These are phyloP conservation scores for Aspergillus intermedius DNA, from an alignment of 2,329 filamentous ascomycete species.

Conservation along the genomic window DNA sequence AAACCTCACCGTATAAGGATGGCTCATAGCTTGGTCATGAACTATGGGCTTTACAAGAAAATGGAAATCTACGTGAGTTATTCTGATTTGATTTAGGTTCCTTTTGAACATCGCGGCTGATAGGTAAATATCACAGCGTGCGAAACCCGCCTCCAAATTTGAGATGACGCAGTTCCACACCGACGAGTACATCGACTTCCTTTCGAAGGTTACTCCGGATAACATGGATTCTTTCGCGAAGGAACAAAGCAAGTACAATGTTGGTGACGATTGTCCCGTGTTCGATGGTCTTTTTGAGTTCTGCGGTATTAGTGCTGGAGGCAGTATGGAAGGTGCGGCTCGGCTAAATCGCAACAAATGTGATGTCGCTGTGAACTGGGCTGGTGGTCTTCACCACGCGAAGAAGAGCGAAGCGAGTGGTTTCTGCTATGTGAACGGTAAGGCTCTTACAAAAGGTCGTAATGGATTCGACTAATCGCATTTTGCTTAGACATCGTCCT, in stretches of 20 bases:
- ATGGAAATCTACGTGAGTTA: constrained; percentile 61
- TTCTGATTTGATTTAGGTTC: not conserved
- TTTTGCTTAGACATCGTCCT: constrained; percentile 54
- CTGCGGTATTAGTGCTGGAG: constrained; percentile 63
- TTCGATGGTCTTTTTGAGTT: constrained; percentile 67
- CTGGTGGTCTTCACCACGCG: constrained; percentile 90
- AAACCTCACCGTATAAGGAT: constrained; percentile 63
- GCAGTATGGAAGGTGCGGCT: constrained; percentile 65
- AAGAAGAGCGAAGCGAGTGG: constrained; percentile 92
- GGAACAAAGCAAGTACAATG: constrained; percentile 76
- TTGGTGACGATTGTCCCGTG: constrained; percentile 59
- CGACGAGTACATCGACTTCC: constrained; percentile 66
- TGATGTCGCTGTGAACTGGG: constrained; percentile 73
- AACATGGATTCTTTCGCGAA: constrained; percentile 93
- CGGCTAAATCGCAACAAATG: constrained; percentile 61
- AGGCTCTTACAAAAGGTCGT: constrained; percentile 1
- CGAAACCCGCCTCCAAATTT: constrained; percentile 67
- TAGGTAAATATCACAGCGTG: constrained; percentile 49
- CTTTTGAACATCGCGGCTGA: constrained; percentile 9
- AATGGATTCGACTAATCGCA: not conserved
- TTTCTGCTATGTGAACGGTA: constrained; percentile 94
- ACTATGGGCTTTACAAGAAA: constrained; percentile 66
- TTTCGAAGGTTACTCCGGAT: constrained; percentile 87
- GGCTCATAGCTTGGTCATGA: constrained; percentile 62
- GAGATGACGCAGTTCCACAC: constrained; percentile 70